Percentiles rank a stretch among this genome's conserved stretches.
Evolutionary conservation across 2,329 filamentous ascomycete genomes (phyloP).

Genomic region (Leptographium galeiforme): DNA sequence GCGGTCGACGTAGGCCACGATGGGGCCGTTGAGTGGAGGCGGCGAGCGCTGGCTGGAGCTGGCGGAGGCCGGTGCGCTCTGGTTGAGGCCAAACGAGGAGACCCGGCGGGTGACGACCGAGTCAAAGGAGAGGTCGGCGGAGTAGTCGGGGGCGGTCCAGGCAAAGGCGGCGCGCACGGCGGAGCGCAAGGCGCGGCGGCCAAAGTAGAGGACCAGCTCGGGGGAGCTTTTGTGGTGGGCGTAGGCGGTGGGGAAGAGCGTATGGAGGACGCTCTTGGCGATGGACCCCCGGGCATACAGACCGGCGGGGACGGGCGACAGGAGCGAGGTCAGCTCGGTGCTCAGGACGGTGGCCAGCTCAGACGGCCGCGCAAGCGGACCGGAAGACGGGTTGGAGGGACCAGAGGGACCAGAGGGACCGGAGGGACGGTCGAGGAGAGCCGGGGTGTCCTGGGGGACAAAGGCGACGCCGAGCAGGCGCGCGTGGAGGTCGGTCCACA

Average conservation of each 20-base stretch:
- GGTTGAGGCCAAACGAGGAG: slow-evolving; percentile 16
- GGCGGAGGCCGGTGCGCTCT: slow-evolving; percentile 12
- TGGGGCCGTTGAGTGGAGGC: slow-evolving; percentile 12
- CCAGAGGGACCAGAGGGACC: slow-evolving; percentile 28
- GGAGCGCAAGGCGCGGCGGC: slow-evolving; percentile 27
- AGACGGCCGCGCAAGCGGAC: slow-evolving; percentile 19
- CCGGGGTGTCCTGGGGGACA: slow-evolving; percentile 6
- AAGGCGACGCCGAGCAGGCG: slow-evolving; percentile 34
- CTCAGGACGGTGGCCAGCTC: slow-evolving; percentile 27
- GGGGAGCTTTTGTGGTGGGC: slow-evolving; percentile 18
- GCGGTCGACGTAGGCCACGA: slow-evolving; percentile 35
- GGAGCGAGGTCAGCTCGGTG: slow-evolving; percentile 28
- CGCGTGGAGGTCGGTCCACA: slow-evolving; percentile 40
- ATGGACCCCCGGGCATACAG: slow-evolving; percentile 24
- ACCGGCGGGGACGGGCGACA: slow-evolving; percentile 20
- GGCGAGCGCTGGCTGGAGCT: slow-evolving; percentile 13
- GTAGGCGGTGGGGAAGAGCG: slow-evolving; percentile 26
- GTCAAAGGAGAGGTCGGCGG: slow-evolving; percentile 18
- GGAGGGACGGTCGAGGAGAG: slow-evolving; percentile 20
- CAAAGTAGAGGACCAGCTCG: slow-evolving; percentile 38
- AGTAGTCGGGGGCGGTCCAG: slow-evolving; percentile 29
- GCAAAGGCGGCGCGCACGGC: slow-evolving; percentile 34
- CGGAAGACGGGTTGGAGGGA: slow-evolving; percentile 24
- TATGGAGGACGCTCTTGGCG: slow-evolving; percentile 29
- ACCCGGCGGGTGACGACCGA: slow-evolving; percentile 20